A percentile compares a stretch with the other conserved stretches of the same genome.
Evolutionary conservation across 768 basidiomycete genomes (phyloP).

Genomic region (Rhodocollybia butyracea): DNA sequence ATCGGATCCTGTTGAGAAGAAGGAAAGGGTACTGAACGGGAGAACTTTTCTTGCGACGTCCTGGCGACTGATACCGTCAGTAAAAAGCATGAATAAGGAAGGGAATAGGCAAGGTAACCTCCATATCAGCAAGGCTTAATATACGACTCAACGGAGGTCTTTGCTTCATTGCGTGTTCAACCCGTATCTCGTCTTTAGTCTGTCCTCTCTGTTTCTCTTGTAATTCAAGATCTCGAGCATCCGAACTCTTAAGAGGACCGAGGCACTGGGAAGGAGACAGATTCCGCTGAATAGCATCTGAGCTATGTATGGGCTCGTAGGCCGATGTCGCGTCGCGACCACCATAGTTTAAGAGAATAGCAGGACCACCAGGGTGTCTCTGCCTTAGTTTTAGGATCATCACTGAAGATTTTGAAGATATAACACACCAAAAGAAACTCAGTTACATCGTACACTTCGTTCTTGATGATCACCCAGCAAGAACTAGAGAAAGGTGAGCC

Average conservation of each 20-base stretch:
- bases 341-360: conserved; percentile 80
- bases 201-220: conserved; percentile 45
- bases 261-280: conserved; percentile 73
- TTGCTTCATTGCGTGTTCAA: conserved; percentile 54
- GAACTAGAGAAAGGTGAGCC: conserved; percentile 38
- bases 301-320: conserved; percentile 83
- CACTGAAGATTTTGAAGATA: neutral
- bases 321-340: conserved; percentile 78
- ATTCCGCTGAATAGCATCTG: conserved; percentile 72
- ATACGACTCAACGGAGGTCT: conserved; percentile 69
- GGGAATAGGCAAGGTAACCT: conserved; percentile 41
- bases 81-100: neutral
- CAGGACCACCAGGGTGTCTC: conserved; percentile 81
- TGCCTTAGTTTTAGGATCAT: conserved; percentile 17
- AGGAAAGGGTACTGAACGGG: conserved; percentile 72
- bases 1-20: conserved; percentile 85
- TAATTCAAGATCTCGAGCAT: conserved; percentile 32
- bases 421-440: conserved; percentile 56
- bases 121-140: conserved; percentile 77
- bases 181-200: conserved; percentile 69
- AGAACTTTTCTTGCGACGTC: conserved; percentile 72
- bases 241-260: conserved; percentile 51
- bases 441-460: conserved; percentile 82
- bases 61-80: conserved; percentile 28
- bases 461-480: conserved; percentile 81